Evolutionary conservation across 805 yeast species (phyloP).

Genomic region (Candida namnaoensis): DNA sequence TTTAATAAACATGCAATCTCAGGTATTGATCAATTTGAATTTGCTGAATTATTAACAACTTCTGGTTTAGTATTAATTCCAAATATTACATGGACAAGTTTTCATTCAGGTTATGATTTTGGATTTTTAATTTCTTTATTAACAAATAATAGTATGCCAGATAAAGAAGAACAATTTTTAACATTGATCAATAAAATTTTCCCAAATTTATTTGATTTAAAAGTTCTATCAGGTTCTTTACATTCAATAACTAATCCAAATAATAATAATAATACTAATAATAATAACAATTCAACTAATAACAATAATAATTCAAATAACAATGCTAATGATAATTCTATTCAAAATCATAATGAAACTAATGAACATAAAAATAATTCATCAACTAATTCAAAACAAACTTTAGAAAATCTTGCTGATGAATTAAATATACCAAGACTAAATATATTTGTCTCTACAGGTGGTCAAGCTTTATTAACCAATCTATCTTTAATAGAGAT

Average conservation of each 20-base stretch:
- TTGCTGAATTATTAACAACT: constrained; percentile 77
- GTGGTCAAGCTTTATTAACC: constrained; percentile 55
- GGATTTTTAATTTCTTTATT: constrained; percentile 79
- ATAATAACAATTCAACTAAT: too few species aligned
- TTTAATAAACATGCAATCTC: constrained; percentile 62
- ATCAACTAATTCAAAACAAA: constrained; percentile 23
- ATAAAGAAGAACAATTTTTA: constrained; percentile 68
- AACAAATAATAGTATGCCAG: constrained; percentile 71
- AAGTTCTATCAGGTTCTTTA: constrained; percentile 44
- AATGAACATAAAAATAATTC: too few species aligned
- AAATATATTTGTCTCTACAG: constrained; percentile 45
- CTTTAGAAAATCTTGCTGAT: constrained; percentile 59
- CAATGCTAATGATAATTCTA: background rate
- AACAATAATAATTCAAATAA: constrained; percentile 5
- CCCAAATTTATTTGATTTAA: constrained; percentile 80
- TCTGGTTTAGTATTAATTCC: constrained; percentile 74
- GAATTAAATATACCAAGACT: constrained; percentile 61
- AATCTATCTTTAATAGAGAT: constrained; percentile 56
- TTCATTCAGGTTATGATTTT: constrained; percentile 90
- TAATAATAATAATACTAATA: too few species aligned
- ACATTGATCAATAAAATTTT: constrained; percentile 64
- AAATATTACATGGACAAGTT: constrained; percentile 77
- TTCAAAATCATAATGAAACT: too few species aligned
- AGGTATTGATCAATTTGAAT: constrained; percentile 74
- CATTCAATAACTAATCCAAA: too few species aligned